Evolutionary conservation across 2,329 filamentous ascomycete genomes (phyloP).

Genomic region (Colletotrichum euphorbiae): DNA sequence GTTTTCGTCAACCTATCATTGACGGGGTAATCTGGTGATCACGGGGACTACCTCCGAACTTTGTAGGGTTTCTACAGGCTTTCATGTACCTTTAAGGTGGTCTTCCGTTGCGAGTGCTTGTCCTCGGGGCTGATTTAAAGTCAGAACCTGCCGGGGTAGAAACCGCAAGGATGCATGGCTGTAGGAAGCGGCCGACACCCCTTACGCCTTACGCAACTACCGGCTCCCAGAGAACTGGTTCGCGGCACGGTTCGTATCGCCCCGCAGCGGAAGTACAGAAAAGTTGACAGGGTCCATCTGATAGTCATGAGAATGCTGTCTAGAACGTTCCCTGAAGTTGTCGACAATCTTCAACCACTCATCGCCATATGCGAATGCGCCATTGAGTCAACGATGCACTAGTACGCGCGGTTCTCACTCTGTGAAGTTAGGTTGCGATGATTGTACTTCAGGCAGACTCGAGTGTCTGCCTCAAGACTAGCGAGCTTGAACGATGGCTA

Average conservation of each 20-base stretch:
- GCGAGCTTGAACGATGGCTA: not conserved
- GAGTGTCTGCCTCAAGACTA: not conserved
- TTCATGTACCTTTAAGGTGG: not conserved
- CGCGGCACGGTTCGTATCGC: not conserved
- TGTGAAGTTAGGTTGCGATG: not conserved
- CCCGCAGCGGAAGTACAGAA: not conserved
- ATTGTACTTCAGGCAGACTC: not conserved
- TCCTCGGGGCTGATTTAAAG: not conserved
- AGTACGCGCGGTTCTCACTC: not conserved
- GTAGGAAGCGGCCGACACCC: conserved; percentile 1
- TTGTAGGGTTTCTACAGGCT: not conserved
- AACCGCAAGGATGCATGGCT: conserved; percentile 15
- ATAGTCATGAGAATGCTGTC: not conserved
- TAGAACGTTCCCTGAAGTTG: not conserved
- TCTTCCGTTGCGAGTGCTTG: conserved; percentile 1
- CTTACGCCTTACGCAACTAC: not conserved
- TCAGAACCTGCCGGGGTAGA: not conserved
- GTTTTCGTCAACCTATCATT: not conserved
- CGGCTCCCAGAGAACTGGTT: conserved; percentile 4
- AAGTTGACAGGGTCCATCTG: not conserved
- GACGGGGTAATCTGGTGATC: not conserved
- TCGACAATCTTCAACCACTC: not conserved
- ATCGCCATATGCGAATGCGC: not conserved
- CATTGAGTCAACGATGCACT: not conserved
- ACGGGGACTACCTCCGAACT: not conserved